Conservation (phyloP, 2,329 filamentous ascomycete genomes). For the Intubia oerlemansii region DNA sequence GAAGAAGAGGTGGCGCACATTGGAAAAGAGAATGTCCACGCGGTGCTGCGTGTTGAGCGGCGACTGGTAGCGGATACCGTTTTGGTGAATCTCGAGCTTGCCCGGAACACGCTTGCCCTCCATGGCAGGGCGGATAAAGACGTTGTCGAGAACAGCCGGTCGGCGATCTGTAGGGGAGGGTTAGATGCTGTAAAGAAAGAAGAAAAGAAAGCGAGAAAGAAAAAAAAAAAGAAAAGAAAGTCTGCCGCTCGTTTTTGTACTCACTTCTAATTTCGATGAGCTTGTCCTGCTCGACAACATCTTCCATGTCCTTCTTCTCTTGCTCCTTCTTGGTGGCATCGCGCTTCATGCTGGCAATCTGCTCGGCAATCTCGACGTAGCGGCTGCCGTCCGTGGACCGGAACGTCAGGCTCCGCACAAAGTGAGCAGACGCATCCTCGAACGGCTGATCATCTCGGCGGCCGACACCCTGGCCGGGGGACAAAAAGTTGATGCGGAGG, state of each 20-base stretch:
- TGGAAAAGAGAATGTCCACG: slow-evolving; percentile 91
- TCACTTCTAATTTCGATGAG: slow-evolving; percentile 59
- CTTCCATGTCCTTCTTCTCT: slow-evolving; percentile 98
- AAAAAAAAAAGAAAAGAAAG: too few species aligned
- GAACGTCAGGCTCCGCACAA: slow-evolving; percentile 88
- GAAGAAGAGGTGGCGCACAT: slow-evolving; percentile 97
- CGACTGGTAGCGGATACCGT: slow-evolving; percentile 89
- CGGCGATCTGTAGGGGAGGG: too few species aligned
- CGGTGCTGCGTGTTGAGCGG: slow-evolving; percentile 59
- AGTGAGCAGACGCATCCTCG: slow-evolving; percentile 87
- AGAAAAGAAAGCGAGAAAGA: slow-evolving; percentile 15
- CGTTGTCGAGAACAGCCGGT: slow-evolving; percentile 74
- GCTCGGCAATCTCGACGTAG: slow-evolving; percentile 74
- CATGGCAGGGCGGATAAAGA: slow-evolving; percentile 86
- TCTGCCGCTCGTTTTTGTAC: slow-evolving; percentile 56
- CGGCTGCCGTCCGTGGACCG: slow-evolving; percentile 74
- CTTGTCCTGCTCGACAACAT: slow-evolving; percentile 97
- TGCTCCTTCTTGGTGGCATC: slow-evolving; percentile 81
- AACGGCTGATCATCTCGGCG: slow-evolving; percentile 96
- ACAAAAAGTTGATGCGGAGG: slow-evolving; percentile 90
- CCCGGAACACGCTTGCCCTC: slow-evolving; percentile 94
- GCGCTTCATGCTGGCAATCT: slow-evolving; percentile 93
- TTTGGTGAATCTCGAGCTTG: slow-evolving; percentile 93
- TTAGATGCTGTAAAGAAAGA: too few species aligned
- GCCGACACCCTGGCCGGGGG: slow-evolving; percentile 89